phyloP scores from a whole-genome alignment of 495 filamentous ascomycete genomes.

The Neurospora discreta region DNA sequence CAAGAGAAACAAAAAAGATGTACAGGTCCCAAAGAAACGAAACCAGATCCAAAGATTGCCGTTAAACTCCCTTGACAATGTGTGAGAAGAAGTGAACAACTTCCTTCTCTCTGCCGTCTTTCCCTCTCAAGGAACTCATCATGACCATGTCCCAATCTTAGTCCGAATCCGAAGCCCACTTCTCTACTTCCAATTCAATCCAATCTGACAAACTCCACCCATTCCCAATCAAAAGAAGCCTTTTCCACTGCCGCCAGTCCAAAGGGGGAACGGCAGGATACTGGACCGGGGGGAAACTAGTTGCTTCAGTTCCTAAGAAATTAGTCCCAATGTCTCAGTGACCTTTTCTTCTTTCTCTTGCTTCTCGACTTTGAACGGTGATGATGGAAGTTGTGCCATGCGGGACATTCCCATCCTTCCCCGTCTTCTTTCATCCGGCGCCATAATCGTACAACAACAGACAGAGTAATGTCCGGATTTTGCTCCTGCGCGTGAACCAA shows the following conservation, averaged over 20 bases:
- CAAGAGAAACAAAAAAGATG: background rate
- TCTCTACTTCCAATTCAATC: background rate
- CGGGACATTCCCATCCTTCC: background rate
- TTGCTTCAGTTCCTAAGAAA: slow-evolving; percentile 30
- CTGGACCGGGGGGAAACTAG: slow-evolving; percentile 5
- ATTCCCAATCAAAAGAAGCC: background rate
- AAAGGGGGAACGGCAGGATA: background rate
- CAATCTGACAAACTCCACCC: background rate
- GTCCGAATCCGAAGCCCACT: background rate
- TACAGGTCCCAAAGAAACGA: background rate
- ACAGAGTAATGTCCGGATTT: background rate
- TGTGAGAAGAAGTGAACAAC: background rate
- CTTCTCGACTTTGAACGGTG: background rate
- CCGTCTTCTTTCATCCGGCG: background rate
- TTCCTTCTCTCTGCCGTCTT: background rate
- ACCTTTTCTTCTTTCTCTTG: background rate
- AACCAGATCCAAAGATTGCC: background rate
- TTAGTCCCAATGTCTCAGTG: slow-evolving; percentile 20
- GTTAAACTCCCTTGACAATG: background rate
- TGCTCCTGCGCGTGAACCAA: background rate
- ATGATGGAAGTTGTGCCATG: background rate
- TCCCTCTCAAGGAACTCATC: background rate
- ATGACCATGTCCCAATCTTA: background rate
- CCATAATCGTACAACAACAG: background rate
- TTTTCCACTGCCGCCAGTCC: background rate